Percentiles rank a stretch among this genome's conserved stretches.
Evolutionary conservation across 2,329 filamentous ascomycete genomes (phyloP).

Genomic region (Bipolaris bicolor): DNA sequence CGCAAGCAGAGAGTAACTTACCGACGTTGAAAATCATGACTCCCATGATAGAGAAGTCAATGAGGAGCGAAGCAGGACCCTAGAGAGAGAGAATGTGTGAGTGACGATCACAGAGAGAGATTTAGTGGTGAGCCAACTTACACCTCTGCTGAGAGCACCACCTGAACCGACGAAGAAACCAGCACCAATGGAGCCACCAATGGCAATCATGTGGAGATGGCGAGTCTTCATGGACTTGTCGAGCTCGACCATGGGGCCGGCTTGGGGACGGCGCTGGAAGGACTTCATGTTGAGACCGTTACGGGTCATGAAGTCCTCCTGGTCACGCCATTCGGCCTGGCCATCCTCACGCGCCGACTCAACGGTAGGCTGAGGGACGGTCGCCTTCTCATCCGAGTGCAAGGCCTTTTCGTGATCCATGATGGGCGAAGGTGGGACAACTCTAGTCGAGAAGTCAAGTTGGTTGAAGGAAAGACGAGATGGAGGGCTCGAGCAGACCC

Average conservation of each 20-base stretch:
- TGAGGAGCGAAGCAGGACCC: slow-evolving; percentile 41
- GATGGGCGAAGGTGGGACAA: slow-evolving; percentile 12
- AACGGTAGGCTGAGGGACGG: slow-evolving; percentile 20
- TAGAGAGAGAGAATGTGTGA: slow-evolving; percentile 15
- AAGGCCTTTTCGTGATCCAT: slow-evolving; percentile 39
- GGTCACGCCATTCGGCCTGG: slow-evolving; percentile 34
- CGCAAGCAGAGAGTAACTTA: slow-evolving; percentile 23
- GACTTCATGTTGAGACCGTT: slow-evolving; percentile 46
- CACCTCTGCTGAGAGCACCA: slow-evolving; percentile 59
- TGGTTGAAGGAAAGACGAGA: slow-evolving; percentile 8
- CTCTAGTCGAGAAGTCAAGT: slow-evolving; percentile 10
- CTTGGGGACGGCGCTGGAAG: slow-evolving; percentile 43
- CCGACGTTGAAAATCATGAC: slow-evolving; percentile 50
- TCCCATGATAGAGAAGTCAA: slow-evolving; percentile 52
- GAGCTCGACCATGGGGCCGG: slow-evolving; percentile 32
- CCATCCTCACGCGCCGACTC: slow-evolving; percentile 18
- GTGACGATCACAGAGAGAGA: background rate
- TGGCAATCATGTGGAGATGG: slow-evolving; percentile 68
- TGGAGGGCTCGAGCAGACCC: slow-evolving; percentile 11
- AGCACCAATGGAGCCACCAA: slow-evolving; percentile 66
- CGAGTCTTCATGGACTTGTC: slow-evolving; percentile 60
- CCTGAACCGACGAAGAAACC: slow-evolving; percentile 69
- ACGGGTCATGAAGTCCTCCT: slow-evolving; percentile 44
- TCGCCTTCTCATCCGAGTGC: slow-evolving; percentile 38
- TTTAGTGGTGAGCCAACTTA: slow-evolving; percentile 35